Percentiles rank a stretch among this genome's conserved stretches.
Conservation (phyloP, 2,329 filamentous ascomycete genomes). For the Paecilomyces fulvus region DNA sequence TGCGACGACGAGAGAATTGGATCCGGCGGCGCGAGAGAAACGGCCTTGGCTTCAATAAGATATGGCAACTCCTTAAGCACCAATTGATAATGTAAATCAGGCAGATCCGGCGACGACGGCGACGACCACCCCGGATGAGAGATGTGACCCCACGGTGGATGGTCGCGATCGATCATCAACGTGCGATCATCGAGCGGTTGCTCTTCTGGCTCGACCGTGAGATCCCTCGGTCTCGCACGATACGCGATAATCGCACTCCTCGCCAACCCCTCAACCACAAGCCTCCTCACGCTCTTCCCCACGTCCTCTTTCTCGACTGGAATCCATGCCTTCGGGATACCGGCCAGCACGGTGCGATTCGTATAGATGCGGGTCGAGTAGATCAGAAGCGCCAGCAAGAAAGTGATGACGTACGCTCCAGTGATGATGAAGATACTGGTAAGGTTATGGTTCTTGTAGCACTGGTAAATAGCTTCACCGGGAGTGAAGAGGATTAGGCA, state of each 20-base stretch:
- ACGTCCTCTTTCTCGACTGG: slow-evolving; percentile 82
- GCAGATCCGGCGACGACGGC: slow-evolving; percentile 63
- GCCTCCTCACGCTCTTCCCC: slow-evolving; percentile 60
- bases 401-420: slow-evolving; percentile 65
- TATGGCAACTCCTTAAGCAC: slow-evolving; percentile 80
- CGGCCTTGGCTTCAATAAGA: slow-evolving; percentile 83
- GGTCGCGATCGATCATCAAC: slow-evolving; percentile 27
- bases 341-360: slow-evolving; percentile 66
- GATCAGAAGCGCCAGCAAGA: slow-evolving; percentile 62
- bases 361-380: slow-evolving; percentile 82
- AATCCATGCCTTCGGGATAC: slow-evolving; percentile 79
- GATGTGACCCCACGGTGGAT: slow-evolving; percentile 70
- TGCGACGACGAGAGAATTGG: slow-evolving; percentile 35
- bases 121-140: slow-evolving; percentile 84
- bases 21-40: slow-evolving; percentile 67
- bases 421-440: slow-evolving; percentile 79
- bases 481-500: slow-evolving; percentile 71
- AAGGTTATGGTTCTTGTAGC: slow-evolving; percentile 54
- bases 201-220: slow-evolving; percentile 32
- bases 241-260: slow-evolving; percentile 75
- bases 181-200: slow-evolving; percentile 17
- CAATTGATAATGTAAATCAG: slow-evolving; percentile 72
- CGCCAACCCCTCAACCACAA: slow-evolving; percentile 64
- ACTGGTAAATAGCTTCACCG: slow-evolving; percentile 71
- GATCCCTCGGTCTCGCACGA: slow-evolving; percentile 62